Conservation (phyloP, 768 basidiomycete genomes). For the Suillus paluster region DNA sequence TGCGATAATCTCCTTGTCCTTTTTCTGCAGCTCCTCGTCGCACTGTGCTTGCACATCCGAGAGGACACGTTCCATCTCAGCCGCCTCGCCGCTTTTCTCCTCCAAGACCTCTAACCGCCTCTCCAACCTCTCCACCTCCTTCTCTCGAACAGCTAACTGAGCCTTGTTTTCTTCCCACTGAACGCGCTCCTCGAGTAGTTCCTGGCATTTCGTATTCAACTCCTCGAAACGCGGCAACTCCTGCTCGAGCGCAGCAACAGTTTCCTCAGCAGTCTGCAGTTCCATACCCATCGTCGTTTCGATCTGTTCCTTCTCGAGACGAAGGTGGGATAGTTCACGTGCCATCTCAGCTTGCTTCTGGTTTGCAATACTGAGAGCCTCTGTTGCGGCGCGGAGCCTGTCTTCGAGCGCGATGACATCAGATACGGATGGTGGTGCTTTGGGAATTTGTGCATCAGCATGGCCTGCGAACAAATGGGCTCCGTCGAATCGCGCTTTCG, state of each 20-base stretch:
- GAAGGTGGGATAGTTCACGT: slow-evolving; percentile 63
- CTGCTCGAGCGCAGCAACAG: slow-evolving; percentile 57
- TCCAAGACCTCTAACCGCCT: slow-evolving; percentile 48
- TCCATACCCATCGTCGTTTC: slow-evolving; percentile 70
- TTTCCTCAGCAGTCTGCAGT: slow-evolving; percentile 68
- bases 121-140: slow-evolving; percentile 44
- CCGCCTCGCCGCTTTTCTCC: slow-evolving; percentile 44
- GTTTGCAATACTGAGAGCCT: slow-evolving; percentile 59
- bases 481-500: slow-evolving; percentile 73
- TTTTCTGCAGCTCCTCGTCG: slow-evolving; percentile 44
- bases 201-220: slow-evolving; percentile 50
- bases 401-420: slow-evolving; percentile 63
- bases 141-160: slow-evolving; percentile 40
- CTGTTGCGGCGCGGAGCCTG: slow-evolving; percentile 64
- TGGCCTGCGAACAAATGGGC: slow-evolving; percentile 88
- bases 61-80: slow-evolving; percentile 45
- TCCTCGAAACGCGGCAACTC: slow-evolving; percentile 57
- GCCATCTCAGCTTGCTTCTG: slow-evolving; percentile 65
- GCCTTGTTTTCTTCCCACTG: slow-evolving; percentile 55
- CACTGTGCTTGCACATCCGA: slow-evolving; percentile 38
- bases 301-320: slow-evolving; percentile 70
- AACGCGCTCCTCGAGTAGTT: slow-evolving; percentile 51
- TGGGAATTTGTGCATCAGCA: slow-evolving; percentile 59
- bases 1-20: slow-evolving; percentile 42
- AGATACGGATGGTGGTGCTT: slow-evolving; percentile 46